Base-by-base conservation (phyloP, 305 asterid genomes). In the Nicotiana rustica region DNA sequence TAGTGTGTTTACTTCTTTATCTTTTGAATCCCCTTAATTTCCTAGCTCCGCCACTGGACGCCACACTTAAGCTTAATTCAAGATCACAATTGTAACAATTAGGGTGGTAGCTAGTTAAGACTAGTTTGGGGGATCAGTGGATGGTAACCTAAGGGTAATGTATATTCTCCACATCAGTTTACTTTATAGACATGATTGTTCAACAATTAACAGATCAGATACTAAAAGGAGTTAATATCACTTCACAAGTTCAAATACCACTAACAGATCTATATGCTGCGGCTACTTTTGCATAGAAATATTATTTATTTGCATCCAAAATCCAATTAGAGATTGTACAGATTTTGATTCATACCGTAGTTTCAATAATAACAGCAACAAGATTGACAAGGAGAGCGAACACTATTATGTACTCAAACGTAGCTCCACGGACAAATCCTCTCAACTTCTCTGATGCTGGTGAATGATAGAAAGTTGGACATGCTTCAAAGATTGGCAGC, bases 331-430 rank as follows among this genome's bases (percentile, higher is more conserved):
- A 64, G 82, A 79, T 44, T 52, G 81, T 75, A 82, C 77, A 69
- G 57, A 81, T 68, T 73, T 14, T 80, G 68, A 81, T 69, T 49
- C 91, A 80, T 90, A 96, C 99, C 94, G 95, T 91, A 76, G 99
- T 92, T 90, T 96, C 99, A 85, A 92, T 90, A 82, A 96, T 82
- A 67, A 96, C 99, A 68, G 99, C 97, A 82, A 83, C 88, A 67
- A 96, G 89, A 89, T 96, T 96, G 92, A 96, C 17, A 85, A 92
- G 33, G 85, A 96, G 98, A 84, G 92, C 31, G 86, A 85, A 87
- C 14, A 91, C 91, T 81, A 96, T 75, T 35, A 92, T n/a, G 86
- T 96, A 92, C 86, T 89, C 93, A 85, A 92, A 96, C 57, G 62
- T 92, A 67, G 93, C 68, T 84, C 99, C 86, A 73, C 88, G 91